phyloP scores from a whole-genome alignment of 2,329 filamentous ascomycete genomes.

The Magnaporthales sp. region DNA sequence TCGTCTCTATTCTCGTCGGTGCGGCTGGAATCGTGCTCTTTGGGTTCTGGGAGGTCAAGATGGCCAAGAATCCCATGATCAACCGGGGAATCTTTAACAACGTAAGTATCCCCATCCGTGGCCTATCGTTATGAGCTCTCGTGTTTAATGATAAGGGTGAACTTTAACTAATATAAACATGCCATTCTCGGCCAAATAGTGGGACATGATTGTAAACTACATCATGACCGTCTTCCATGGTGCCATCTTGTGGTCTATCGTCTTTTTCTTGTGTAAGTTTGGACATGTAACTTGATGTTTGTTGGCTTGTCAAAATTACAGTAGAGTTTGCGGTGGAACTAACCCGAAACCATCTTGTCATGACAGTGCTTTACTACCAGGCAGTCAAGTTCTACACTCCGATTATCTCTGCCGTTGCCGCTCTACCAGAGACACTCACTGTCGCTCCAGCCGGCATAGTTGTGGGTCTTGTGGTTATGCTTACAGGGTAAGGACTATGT shows the following conservation, averaged over 20 bases:
- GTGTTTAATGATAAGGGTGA: conserved; percentile 29
- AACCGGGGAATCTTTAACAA: conserved; percentile 35
- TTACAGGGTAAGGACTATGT: neutral
- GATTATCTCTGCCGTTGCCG: conserved; percentile 43
- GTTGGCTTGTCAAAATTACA: conserved; percentile 14
- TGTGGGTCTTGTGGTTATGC: conserved; percentile 41
- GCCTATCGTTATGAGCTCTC: neutral
- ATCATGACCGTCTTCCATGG: conserved; percentile 36
- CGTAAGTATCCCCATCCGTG: neutral
- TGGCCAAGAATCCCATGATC: conserved; percentile 41
- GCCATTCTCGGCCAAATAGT: neutral
- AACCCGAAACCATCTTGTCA: conserved; percentile 5
- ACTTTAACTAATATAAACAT: conserved; percentile 19
- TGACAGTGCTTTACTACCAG: conserved; percentile 32
- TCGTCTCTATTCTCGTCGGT: conserved; percentile 53
- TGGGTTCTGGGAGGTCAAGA: conserved; percentile 42
- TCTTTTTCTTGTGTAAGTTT: conserved; percentile 43
- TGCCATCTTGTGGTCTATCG: conserved; percentile 41
- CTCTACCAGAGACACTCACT: conserved; percentile 53
- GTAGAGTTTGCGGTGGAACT: conserved; percentile 19
- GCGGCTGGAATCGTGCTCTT: conserved; percentile 40
- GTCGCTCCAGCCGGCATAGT: conserved; percentile 52
- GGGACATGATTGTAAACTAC: conserved; percentile 13
- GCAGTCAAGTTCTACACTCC: conserved; percentile 44
- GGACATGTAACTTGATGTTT: neutral